These are phyloP conservation scores for Candida ulmi DNA, from an alignment of 805 yeast genomes.

Conservation along the genomic window DNA sequence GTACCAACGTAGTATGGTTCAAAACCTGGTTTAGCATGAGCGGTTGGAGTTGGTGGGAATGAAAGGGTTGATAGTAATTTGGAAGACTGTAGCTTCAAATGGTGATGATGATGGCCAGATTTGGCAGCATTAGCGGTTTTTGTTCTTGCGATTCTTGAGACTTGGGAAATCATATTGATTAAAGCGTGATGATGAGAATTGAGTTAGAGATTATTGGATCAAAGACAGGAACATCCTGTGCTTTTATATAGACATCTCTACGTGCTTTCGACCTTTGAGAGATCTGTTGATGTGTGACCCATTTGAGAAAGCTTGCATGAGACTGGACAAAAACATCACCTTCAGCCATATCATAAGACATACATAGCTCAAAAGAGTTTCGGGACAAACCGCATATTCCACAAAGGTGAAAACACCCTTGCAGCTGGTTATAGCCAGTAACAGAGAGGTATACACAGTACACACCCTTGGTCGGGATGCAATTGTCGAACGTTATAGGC, in stretches of 20 bases:
- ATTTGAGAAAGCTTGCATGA: background rate
- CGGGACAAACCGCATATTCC: too few relatives aligned
- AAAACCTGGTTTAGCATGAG: constrained; percentile 31
- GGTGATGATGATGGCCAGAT: too few relatives aligned
- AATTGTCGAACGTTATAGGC: too few relatives aligned
- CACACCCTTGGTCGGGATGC: too few relatives aligned
- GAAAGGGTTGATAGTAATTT: constrained; percentile 15
- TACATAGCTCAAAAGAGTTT: background rate
- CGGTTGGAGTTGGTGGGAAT: constrained; percentile 32
- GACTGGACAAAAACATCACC: background rate
- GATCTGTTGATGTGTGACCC: too few relatives aligned
- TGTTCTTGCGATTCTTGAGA: constrained; percentile 9
- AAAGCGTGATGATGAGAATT: too few relatives aligned
- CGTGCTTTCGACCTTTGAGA: background rate
- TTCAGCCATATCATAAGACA: background rate
- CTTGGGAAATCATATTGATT: constrained; percentile 8
- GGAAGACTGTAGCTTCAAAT: constrained; percentile 8
- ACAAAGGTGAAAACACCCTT: too few relatives aligned
- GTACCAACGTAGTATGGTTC: constrained; percentile 47
- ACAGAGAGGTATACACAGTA: too few relatives aligned
- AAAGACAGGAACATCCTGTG: too few relatives aligned
- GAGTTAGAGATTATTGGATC: too few relatives aligned
- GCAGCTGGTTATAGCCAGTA: too few relatives aligned
- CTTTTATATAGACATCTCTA: too few relatives aligned
- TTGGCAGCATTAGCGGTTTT: constrained; percentile 7